Base-by-base conservation (phyloP, 2,329 filamentous ascomycete genomes). In the Calonectria honghensis region DNA sequence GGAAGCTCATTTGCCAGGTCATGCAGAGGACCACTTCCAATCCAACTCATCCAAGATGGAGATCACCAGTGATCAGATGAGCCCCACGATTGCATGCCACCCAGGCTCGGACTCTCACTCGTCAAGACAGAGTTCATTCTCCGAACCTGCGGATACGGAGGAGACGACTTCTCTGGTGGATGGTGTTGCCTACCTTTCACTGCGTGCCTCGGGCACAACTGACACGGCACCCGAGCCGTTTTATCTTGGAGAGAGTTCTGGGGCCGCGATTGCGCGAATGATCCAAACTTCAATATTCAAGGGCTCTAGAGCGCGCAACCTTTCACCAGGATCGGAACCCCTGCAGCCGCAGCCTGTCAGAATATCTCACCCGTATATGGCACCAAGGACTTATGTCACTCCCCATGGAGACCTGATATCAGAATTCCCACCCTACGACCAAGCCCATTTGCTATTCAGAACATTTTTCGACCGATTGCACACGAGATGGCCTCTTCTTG, bases 21-120 rank as follows among this genome's bases (percentile, higher is more conserved):
- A 79, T 66, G 79, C 77, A 0, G 75, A 81, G 39, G 80, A 82
- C 48, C 80, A 82, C n/a, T 81, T 81, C 31, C 45, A 32, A 27
- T 66, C 2, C 57, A 63, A 63, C n/a, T 63, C 57, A 63, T 63
- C 57, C 57, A 63, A 41, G 37, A 63, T 63, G 57, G 57, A 63
- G 6, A 37, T 63, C 5, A 41, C 37, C 24, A 63, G 35, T 39
- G 24, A 63, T 7, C 57, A 63, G 24, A 63, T 37, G 1, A 63
- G 57, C 80, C 81, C 5, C 68, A 77, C 10, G 14, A 63, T 41
- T 7, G 57, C 57, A 63, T 63, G 57, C 14, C 57, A 29, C n/a
- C 57, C 57, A 13, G 57, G 57, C n/a, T 63, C 57, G 3, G 57
- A 63, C 2, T 63, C 57, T 29, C 57, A 27, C 24, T 63, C 57